Evolutionary conservation across 2,329 filamentous ascomycete genomes (phyloP).

Genomic region (Colletotrichum orchidophilum): DNA sequence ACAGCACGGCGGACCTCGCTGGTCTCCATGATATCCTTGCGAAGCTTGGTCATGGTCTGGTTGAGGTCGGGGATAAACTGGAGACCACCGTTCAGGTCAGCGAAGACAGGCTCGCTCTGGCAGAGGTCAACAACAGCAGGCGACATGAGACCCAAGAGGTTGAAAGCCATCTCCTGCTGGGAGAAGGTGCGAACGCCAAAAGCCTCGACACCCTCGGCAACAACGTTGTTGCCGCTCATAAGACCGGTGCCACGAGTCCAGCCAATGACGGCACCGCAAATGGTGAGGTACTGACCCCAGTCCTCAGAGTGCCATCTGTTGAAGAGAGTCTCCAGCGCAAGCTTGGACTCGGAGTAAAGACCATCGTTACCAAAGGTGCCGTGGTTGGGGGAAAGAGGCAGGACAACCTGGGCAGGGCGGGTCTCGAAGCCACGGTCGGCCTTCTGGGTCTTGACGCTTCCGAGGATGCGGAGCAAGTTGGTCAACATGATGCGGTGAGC

Average conservation of each 20-base stretch:
- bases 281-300: slow-evolving; percentile 97
- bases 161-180: slow-evolving; percentile 99
- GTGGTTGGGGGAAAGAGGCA: slow-evolving; percentile 96
- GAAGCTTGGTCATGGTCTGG: slow-evolving; percentile 89
- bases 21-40: slow-evolving; percentile 94
- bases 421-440: slow-evolving; percentile 89
- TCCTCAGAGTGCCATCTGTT: slow-evolving; percentile 98
- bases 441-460: slow-evolving; percentile 92
- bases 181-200: slow-evolving; percentile 98
- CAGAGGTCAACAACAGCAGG: slow-evolving; percentile 94
- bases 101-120: slow-evolving; percentile 94
- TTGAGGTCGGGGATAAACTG: slow-evolving; percentile 98
- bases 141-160: slow-evolving; percentile 94
- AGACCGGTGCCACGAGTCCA: slow-evolving; percentile 99
- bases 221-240: slow-evolving; percentile 98
- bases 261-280: slow-evolving; percentile 97
- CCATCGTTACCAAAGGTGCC: slow-evolving; percentile 98
- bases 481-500: slow-evolving; percentile 99
- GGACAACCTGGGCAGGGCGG: slow-evolving; percentile 93
- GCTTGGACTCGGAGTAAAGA: slow-evolving; percentile 97
- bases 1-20: slow-evolving; percentile 94
- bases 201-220: slow-evolving; percentile 95
- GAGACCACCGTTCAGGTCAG: slow-evolving; percentile 95
- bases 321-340: slow-evolving; percentile 96
- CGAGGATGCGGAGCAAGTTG: slow-evolving; percentile 91